Evolutionary conservation across 1,284 basidiomycete species (phyloP), one percentile per base, ranked within the genome.

Genomic region (Ustilago curta): DNA sequence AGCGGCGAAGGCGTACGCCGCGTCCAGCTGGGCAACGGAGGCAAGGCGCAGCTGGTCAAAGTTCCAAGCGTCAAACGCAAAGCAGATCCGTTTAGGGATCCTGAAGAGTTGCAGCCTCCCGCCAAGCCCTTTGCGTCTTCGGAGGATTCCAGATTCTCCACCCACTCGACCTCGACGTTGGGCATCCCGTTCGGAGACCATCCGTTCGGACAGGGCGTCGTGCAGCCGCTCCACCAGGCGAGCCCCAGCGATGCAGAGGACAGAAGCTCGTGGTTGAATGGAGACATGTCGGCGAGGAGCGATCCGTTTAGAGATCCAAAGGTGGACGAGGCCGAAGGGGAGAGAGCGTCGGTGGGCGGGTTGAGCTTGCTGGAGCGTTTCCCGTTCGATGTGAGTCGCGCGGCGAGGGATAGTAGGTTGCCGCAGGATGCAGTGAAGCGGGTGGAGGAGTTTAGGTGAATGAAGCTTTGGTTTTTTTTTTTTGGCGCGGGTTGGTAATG

Each of bases 141-240:
- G 16, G 8, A 14, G 29, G 16, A 32, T n/a, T n/a, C 14, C 42
- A 42, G 59, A 3, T 12, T 19, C 0, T 69, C 66, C 1, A 57
- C 61, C 2, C 29, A 45, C 11, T 67, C 67, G 5, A 68, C 68
- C 0, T 70, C 57, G 27, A 76, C 68, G 0, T 45, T 76, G 18
- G 73, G 73, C 19, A 76, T 76, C 31, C 73, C 73, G 12, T 76
- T 76, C 27, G 68, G 63, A 1, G 68, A 70, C 3, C 58, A 68
- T n/a, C 68, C 69, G 9, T 68, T 76, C 32, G 69, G 57, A 0
- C 51, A 37, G 12, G 35, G 35, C 42, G 0, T 52, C n/a, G 27
- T 23, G 4, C 21, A 53, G 18, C 11, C 52, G 11, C n/a, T 47
- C 2, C 27, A 57, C 32, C 59, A 64, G 14, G 21, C 37, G 5